Evolutionary conservation across 1,284 basidiomycete genomes (phyloP).

Genomic region (Austroboletus niveus): DNA sequence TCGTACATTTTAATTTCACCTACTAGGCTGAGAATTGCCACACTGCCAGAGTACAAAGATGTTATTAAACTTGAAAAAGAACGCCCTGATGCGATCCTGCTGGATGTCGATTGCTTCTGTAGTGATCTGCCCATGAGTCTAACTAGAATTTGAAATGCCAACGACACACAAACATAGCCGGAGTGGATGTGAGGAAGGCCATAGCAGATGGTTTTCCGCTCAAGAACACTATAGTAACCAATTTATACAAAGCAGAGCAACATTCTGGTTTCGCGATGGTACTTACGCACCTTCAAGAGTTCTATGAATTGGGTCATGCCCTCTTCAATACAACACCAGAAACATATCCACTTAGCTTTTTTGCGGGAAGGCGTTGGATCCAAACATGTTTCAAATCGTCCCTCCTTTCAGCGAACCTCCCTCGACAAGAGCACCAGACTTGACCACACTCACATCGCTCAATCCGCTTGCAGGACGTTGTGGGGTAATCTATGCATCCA

Average conservation of each 20-base stretch:
- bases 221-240: slow-evolving; percentile 18
- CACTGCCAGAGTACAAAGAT: slow-evolving; percentile 11
- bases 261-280: neutral
- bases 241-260: slow-evolving; percentile 16
- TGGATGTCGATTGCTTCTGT: slow-evolving; percentile 32
- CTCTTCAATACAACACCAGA: slow-evolving; percentile 35
- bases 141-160: neutral
- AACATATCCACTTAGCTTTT: slow-evolving; percentile 34
- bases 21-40: slow-evolving; percentile 17
- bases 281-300: slow-evolving; percentile 19
- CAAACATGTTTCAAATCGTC: slow-evolving; percentile 21
- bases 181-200: slow-evolving; percentile 25
- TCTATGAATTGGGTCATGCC: slow-evolving; percentile 34
- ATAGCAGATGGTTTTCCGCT: slow-evolving; percentile 26
- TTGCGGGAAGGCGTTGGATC: slow-evolving; percentile 37
- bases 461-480: slow-evolving; percentile 34
- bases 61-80: slow-evolving; percentile 21
- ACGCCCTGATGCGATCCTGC: slow-evolving; percentile 17
- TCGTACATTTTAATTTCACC: neutral
- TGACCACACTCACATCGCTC: slow-evolving; percentile 31
- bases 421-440: slow-evolving; percentile 12
- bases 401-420: slow-evolving; percentile 14
- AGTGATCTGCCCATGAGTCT: neutral
- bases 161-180: slow-evolving; percentile 13
- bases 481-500: slow-evolving; percentile 30